Base-by-base conservation (phyloP, 2,329 filamentous ascomycete genomes). In the Exophiala oligosperma region DNA sequence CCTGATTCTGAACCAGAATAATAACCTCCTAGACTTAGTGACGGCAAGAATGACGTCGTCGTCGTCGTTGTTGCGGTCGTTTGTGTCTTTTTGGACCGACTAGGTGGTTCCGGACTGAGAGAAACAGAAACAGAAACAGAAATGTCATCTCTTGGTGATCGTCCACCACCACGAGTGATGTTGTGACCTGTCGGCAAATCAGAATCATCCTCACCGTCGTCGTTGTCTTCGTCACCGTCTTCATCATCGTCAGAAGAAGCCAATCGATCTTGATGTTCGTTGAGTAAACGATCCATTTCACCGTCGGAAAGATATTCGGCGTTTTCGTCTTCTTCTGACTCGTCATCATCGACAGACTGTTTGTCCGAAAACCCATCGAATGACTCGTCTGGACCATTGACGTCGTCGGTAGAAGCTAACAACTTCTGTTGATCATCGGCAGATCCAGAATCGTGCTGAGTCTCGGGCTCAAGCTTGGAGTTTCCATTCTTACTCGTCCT, bases 1-100 rank as follows among this genome's bases (percentile, higher is more conserved):
- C 78, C 80, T 1, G 79, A 80, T 60, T 84, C 84, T 4, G 82
- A 83, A 43, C 83, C 84, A n/a, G 84, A 85, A 69, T 81, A 80
- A 71, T 87, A 88, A 40, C 82, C 82, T 14, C 79, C 83, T 70
- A 84, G 80, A 54, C 79, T 83, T 9, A 88, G 77, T 1, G 83
- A 84, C 0, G 84, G 84, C 14, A 88, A 72, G 71, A 87, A 87
- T 2, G 80, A 79, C 0, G 83, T 85, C 62, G 65, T 46, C 47
- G 55, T 49, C 32, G 3, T 21, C 32, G 12, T 38, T 17, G 7
- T 51, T 57, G n/a, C 26, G 2, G 41, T 9, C 46, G 14, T 26
- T 46, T 35, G 43, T 35, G 28, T 12, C 5, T 43, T 23, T 21
- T 11, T 35, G 9, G 29, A 35, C 32, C 23, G 23, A 17, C 28